A percentile compares a stretch with the other conserved stretches of the same genome.
phyloP scores from a whole-genome alignment of 2,329 filamentous ascomycete genomes.

The Epicoccum nigrum region DNA sequence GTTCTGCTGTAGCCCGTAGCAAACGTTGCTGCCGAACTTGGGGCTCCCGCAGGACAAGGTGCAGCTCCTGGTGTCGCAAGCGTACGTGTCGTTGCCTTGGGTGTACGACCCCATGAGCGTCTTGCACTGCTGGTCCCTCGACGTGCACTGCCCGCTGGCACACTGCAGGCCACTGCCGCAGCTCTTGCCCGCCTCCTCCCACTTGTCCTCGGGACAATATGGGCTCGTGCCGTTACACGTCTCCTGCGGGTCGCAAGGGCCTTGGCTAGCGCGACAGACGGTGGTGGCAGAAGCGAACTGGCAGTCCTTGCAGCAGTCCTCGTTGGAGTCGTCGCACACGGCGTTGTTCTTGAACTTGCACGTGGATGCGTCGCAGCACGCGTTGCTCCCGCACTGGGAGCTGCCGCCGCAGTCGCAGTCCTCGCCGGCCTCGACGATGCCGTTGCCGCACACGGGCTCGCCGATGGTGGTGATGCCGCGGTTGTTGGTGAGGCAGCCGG shows the following conservation, averaged over 20 bases:
- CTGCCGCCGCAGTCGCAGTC: slow-evolving; percentile 93
- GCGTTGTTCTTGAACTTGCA: slow-evolving; percentile 81
- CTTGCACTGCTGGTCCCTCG: slow-evolving; percentile 86
- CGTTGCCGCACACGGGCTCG: slow-evolving; percentile 89
- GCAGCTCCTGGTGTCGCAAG: slow-evolving; percentile 77
- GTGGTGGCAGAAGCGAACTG: slow-evolving; percentile 70
- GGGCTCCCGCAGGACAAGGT: slow-evolving; percentile 77
- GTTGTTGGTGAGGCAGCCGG: slow-evolving; percentile 82
- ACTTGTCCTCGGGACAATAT: slow-evolving; percentile 75
- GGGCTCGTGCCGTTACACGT: slow-evolving; percentile 75
- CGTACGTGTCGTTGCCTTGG: slow-evolving; percentile 75
- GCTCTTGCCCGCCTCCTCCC: slow-evolving; percentile 69
- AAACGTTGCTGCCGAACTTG: slow-evolving; percentile 68
- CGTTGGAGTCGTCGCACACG: slow-evolving; percentile 83
- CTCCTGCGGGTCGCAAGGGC: slow-evolving; percentile 84
- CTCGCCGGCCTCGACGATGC: slow-evolving; percentile 92
- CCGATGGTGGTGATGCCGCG: slow-evolving; percentile 79
- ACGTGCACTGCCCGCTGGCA: slow-evolving; percentile 93
- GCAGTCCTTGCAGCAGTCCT: slow-evolving; percentile 80
- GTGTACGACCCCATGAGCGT: slow-evolving; percentile 79
- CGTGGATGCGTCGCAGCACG: slow-evolving; percentile 82
- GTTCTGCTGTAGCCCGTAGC: slow-evolving; percentile 82
- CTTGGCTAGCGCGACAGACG: slow-evolving; percentile 80
- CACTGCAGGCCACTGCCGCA: slow-evolving; percentile 79
- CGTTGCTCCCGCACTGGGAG: slow-evolving; percentile 72